Conservation (phyloP, 1,284 basidiomycete species). For the Ganoderma sinense region DNA sequence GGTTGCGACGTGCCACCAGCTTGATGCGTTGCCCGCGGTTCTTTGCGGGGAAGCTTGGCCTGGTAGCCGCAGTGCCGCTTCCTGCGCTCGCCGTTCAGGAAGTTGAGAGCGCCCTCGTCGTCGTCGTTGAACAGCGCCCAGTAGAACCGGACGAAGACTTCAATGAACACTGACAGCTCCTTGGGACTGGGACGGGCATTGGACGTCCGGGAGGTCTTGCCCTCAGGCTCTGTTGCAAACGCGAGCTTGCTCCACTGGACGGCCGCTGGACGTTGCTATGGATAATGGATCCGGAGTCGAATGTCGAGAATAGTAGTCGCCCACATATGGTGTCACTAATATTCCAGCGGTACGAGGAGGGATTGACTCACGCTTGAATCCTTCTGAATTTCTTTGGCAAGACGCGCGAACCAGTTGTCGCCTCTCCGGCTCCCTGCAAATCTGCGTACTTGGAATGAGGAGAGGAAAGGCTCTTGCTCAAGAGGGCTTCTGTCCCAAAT, state of each 20-base stretch:
- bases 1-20: neutral
- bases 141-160: constrained; percentile 39
- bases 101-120: constrained; percentile 9
- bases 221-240: constrained; percentile 23
- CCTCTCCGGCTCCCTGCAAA: neutral
- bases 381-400: constrained; percentile 19
- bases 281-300: neutral
- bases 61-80: constrained; percentile 14
- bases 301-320: neutral
- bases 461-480: constrained; percentile 39
- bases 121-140: constrained; percentile 30
- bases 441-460: constrained; percentile 29
- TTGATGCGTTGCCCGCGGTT: neutral
- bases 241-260: constrained; percentile 34
- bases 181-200: neutral
- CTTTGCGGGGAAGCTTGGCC: neutral
- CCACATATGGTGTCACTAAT: neutral
- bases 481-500: constrained; percentile 36
- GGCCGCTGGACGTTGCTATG: constrained; percentile 27
- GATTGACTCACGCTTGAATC: constrained; percentile 10
- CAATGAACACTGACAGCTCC: neutral
- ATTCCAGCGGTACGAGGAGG: neutral
- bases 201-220: neutral
- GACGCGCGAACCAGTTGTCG: constrained; percentile 23
- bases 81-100: constrained; percentile 19